Conservation (phyloP, 441 rosid species). For the Arabidopsis hybrid region DNA sequence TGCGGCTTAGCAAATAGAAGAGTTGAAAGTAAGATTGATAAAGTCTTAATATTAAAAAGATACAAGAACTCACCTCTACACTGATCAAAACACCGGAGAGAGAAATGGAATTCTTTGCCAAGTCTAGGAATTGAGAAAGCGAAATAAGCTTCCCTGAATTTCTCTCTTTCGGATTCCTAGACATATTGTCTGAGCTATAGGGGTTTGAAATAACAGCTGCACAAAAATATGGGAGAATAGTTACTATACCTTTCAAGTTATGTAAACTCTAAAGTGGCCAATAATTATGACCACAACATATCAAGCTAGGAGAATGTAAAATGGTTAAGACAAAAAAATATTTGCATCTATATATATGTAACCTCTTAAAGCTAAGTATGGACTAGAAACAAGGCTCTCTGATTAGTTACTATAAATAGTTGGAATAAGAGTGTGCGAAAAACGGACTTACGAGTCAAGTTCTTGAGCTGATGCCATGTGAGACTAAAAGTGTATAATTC, state of each 20-base stretch:
- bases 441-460: conserved; percentile 64
- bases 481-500: conserved; percentile 67
- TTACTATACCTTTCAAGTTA: neutral
- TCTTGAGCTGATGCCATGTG: conserved; percentile 58
- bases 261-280: too few species aligned
- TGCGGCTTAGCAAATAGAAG: too few species aligned
- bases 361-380: neutral
- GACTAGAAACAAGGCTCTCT: neutral
- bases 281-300: too few species aligned
- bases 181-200: neutral
- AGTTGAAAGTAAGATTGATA: too few species aligned
- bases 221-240: neutral
- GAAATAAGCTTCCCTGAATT: neutral
- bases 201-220: neutral
- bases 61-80: conserved; percentile 61
- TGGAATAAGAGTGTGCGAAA: neutral
- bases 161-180: neutral
- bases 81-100: conserved; percentile 60
- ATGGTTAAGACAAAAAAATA: too few species aligned
- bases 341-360: too few species aligned
- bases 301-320: neutral
- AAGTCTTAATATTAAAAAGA: too few species aligned
- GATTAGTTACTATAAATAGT: neutral
- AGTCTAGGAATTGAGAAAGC: neutral
- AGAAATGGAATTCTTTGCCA: conserved; percentile 25